A percentile compares a stretch with the other conserved stretches of the same genome.
Conservation (phyloP, 495 filamentous ascomycete genomes). For the Lichina pygmaea region DNA sequence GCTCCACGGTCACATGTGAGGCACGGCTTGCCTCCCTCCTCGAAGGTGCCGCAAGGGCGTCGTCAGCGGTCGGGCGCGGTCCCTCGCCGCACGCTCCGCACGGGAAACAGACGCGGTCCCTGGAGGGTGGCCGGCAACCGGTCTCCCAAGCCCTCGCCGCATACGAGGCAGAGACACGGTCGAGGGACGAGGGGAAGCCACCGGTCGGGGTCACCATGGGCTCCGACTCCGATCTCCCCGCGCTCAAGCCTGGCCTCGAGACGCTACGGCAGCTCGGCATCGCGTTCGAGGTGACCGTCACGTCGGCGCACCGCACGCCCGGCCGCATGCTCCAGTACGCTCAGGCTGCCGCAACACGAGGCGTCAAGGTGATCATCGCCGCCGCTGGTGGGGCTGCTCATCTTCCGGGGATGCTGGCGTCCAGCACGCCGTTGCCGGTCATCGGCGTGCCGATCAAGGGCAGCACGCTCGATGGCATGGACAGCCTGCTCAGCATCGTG, state of each 20-base stretch:
- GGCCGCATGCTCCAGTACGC: constrained; percentile 58
- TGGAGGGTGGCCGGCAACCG: too few species aligned
- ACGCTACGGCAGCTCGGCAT: constrained; percentile 53
- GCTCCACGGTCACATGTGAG: constrained; percentile 10
- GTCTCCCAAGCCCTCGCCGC: too few species aligned
- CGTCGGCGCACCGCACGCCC: constrained; percentile 82
- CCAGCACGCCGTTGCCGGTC: constrained; percentile 66
- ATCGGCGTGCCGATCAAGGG: constrained; percentile 84
- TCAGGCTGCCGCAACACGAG: constrained; percentile 31
- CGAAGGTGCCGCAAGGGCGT: too few species aligned
- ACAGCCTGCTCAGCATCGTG: constrained; percentile 70
- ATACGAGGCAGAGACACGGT: constrained; percentile 1
- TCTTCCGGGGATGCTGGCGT: constrained; percentile 75
- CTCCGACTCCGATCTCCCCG: constrained; percentile 74
- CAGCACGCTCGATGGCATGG: constrained; percentile 62
- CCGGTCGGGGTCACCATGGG: constrained; percentile 79
- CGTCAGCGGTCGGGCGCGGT: too few species aligned
- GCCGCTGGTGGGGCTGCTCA: constrained; percentile 84
- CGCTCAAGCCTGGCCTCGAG: constrained; percentile 48
- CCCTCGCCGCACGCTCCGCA: too few species aligned
- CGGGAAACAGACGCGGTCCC: too few species aligned
- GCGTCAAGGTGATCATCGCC: constrained; percentile 79
- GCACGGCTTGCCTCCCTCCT: background rate
- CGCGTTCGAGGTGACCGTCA: constrained; percentile 54
- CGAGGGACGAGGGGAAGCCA: constrained; percentile 1